Percentiles rank a stretch among this genome's conserved stretches.
These are phyloP conservation scores for Pseudozyma thailandica DNA, from an alignment of 1,284 basidiomycete species.

Conservation along the genomic window DNA sequence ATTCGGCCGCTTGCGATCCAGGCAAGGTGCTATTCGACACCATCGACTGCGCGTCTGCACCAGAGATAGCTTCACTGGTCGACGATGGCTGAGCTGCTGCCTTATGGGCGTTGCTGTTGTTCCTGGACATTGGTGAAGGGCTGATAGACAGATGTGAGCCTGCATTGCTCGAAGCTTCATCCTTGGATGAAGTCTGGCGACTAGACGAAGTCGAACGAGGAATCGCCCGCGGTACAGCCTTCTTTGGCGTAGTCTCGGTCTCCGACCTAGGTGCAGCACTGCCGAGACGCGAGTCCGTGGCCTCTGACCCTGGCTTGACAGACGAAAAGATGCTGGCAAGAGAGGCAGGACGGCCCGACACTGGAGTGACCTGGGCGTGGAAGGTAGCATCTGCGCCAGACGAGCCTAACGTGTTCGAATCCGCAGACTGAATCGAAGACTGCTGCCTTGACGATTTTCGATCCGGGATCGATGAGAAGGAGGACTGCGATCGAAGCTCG, in stretches of 20 bases:
- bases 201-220: constrained; percentile 16
- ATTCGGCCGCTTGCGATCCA: constrained; percentile 40
- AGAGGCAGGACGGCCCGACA: constrained; percentile 48
- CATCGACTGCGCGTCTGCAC: constrained; percentile 35
- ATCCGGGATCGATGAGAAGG: constrained; percentile 39
- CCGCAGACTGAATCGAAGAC: constrained; percentile 8
- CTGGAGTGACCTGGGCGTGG: constrained; percentile 45
- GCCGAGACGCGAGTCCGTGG: constrained; percentile 11
- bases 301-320: constrained; percentile 1
- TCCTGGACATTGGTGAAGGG: constrained; percentile 4
- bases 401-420: constrained; percentile 25
- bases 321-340: constrained; percentile 54
- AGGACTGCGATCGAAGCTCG: constrained; percentile 43
- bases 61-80: constrained; percentile 17
- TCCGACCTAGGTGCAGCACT: neutral
- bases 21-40: constrained; percentile 38
- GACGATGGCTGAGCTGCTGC: constrained; percentile 19
- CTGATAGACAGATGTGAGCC: constrained; percentile 3
- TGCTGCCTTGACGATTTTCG: constrained; percentile 38
- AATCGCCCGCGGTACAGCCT: constrained; percentile 9
- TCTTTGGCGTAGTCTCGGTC: neutral
- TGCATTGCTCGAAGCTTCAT: neutral
- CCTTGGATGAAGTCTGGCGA: constrained; percentile 9
- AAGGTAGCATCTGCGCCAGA: constrained; percentile 45
- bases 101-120: constrained; percentile 11